Evolutionary conservation across 176 grass and related monocot species (phyloP).

Genomic region (Olyra latifolia): DNA sequence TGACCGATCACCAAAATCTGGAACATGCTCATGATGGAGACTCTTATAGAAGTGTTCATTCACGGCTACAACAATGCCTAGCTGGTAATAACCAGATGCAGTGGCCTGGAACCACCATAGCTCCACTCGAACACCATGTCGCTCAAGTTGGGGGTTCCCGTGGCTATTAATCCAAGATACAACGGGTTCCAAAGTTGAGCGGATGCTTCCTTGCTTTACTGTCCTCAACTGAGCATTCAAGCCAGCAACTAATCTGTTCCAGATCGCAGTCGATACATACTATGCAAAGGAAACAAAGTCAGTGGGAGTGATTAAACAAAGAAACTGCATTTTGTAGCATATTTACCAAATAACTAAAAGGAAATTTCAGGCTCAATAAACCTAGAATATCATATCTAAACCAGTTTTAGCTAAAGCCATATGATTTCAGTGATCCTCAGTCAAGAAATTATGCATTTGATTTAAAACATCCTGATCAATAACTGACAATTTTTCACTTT

Average conservation of each 20-base stretch:
- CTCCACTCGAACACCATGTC: constrained; percentile 76
- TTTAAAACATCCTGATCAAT: constrained; percentile 21
- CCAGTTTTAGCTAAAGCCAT: background rate
- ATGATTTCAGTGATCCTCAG: background rate
- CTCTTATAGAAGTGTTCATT: constrained; percentile 85
- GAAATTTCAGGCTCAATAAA: background rate
- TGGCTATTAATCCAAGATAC: constrained; percentile 79
- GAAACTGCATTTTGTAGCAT: background rate
- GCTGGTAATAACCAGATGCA: constrained; percentile 94
- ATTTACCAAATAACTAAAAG: background rate
- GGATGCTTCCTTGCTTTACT: constrained; percentile 60
- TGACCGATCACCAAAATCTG: constrained; percentile 51
- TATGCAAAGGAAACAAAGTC: constrained; percentile 38
- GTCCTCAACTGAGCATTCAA: constrained; percentile 91
- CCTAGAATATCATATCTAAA: background rate
- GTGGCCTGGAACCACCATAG: constrained; percentile 94
- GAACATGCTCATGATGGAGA: constrained; percentile 41
- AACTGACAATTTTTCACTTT: background rate
- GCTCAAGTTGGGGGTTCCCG: constrained; percentile 80
- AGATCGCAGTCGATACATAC: constrained; percentile 92
- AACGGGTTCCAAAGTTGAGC: constrained; percentile 55
- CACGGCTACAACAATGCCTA: constrained; percentile 77
- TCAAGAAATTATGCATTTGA: background rate
- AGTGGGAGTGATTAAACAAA: constrained; percentile 9
- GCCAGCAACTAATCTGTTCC: constrained; percentile 95